A percentile compares a stretch with the other conserved stretches of the same genome.
Conservation (phyloP, 768 basidiomycete genomes). For the Phylloporus scabripes region DNA sequence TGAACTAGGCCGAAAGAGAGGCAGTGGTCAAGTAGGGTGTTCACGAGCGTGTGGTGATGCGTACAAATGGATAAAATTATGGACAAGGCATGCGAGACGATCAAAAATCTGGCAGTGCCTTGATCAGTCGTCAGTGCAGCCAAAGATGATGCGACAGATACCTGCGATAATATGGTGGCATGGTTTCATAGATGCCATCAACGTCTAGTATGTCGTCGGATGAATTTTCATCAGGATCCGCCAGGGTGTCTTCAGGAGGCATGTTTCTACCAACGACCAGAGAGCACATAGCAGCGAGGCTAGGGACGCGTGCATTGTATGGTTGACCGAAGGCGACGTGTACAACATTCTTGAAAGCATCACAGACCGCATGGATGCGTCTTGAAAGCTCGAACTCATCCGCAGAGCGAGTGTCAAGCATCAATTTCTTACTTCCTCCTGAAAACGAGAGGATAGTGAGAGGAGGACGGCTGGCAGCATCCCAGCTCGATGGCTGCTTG, state of each 20-base stretch:
- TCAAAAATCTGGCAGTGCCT: conserved; percentile 34
- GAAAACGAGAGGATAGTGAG: conserved; percentile 37
- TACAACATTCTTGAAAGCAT: conserved; percentile 49
- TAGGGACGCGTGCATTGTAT: conserved; percentile 23
- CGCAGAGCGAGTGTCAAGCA: conserved; percentile 30
- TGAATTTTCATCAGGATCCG: conserved; percentile 20
- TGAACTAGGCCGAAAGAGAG: conserved; percentile 37
- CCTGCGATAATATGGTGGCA: conserved; percentile 51
- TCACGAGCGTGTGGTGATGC: conserved; percentile 45
- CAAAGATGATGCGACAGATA: conserved; percentile 19
- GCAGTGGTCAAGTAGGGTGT: conserved; percentile 46
- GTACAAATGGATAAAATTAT: conserved; percentile 42
- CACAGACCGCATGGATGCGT: conserved; percentile 48
- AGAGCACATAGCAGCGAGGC: conserved; percentile 45
- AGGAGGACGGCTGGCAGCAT: conserved; percentile 24
- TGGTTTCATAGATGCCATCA: conserved; percentile 44
- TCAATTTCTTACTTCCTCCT: conserved; percentile 30
- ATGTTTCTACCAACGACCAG: conserved; percentile 44
- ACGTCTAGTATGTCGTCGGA: conserved; percentile 22
- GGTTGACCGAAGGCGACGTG: conserved; percentile 30
- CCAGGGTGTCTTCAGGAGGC: conserved; percentile 16
- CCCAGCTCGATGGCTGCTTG: conserved; percentile 17
- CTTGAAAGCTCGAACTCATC: conserved; percentile 41
- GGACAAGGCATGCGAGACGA: conserved; percentile 49
- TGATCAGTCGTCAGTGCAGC: conserved; percentile 10